Evolutionary conservation across 2,329 filamentous ascomycete species (phyloP).

Genomic region (Penicillium sp.): DNA sequence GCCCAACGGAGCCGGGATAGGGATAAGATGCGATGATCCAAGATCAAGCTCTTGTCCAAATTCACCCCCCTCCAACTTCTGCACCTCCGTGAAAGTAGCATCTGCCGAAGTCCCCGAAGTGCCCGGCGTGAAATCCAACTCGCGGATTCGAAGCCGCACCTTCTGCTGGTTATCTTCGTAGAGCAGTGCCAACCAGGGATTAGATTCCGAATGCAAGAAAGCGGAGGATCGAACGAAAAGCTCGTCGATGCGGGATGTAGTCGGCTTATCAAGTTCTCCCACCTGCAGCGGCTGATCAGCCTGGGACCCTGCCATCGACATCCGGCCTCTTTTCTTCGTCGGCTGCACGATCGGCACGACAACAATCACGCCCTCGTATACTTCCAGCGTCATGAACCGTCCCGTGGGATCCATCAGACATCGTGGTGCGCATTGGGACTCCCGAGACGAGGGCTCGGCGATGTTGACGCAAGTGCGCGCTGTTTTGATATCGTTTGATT

Average conservation of each 20-base stretch:
- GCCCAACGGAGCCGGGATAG: conserved; percentile 59
- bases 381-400: conserved; percentile 64
- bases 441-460: conserved; percentile 62
- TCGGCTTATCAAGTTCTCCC: conserved; percentile 61
- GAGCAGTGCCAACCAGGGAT: conserved; percentile 63
- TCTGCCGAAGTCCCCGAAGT: conserved; percentile 48
- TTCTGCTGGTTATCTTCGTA: conserved; percentile 63
- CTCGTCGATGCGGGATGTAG: conserved; percentile 64
- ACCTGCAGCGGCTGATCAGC: conserved; percentile 40
- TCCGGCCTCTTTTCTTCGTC: conserved; percentile 46
- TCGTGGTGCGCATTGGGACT: conserved; percentile 78
- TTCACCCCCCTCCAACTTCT: conserved; percentile 30
- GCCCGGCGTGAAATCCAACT: conserved; percentile 53
- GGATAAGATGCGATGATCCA: conserved; percentile 62
- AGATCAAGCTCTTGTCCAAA: conserved; percentile 57
- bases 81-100: conserved; percentile 55
- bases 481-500: conserved; percentile 54
- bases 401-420: conserved; percentile 81
- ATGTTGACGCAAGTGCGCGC: conserved; percentile 61
- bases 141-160: conserved; percentile 56
- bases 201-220: conserved; percentile 58
- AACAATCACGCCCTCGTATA: conserved; percentile 68
- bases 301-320: conserved; percentile 25
- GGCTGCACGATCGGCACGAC: conserved; percentile 61
- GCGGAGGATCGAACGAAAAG: conserved; percentile 65